A percentile compares a stretch with the other conserved stretches of the same genome.
Evolutionary conservation across 2,329 filamentous ascomycete species (phyloP).

Genomic region (Mollisiaceae sp.): DNA sequence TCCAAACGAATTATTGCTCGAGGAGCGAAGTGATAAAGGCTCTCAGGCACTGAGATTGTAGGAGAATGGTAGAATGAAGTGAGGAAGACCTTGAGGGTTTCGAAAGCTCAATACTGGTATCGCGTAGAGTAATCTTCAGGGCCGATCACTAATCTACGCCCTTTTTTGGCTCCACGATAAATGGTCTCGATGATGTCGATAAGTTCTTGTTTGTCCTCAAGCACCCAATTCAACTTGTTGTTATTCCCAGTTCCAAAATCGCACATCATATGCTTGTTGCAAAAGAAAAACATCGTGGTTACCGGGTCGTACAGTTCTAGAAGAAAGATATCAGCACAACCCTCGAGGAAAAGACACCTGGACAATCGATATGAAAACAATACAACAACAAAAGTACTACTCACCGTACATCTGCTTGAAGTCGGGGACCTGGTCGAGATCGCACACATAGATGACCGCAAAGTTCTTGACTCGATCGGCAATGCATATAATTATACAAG

Average conservation of each 20-base stretch:
- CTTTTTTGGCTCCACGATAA: constrained; percentile 98
- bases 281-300: constrained; percentile 97
- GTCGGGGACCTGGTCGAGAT: constrained; percentile 87
- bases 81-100: constrained; percentile 4
- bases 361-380: constrained; percentile 7
- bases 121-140: constrained; percentile 79
- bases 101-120: constrained; percentile 62
- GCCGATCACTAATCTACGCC: constrained; percentile 91
- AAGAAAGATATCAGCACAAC: constrained; percentile 17
- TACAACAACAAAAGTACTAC: constrained; percentile 40
- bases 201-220: constrained; percentile 97
- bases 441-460: constrained; percentile 90
- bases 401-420: constrained; percentile 92
- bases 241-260: constrained; percentile 99
- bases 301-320: constrained; percentile 81
- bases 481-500: constrained; percentile 55
- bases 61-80: constrained; percentile 15
- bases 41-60: constrained; percentile 12
- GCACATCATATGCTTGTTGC: constrained; percentile 99
- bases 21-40: constrained; percentile 13
- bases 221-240: constrained; percentile 96
- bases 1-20: constrained; percentile 15
- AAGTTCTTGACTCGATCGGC: constrained; percentile 94
- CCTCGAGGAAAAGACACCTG: background rate
- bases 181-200: constrained; percentile 99